Conservation (phyloP, 2,329 filamentous ascomycete genomes). For the Aureobasidium pullulans region DNA sequence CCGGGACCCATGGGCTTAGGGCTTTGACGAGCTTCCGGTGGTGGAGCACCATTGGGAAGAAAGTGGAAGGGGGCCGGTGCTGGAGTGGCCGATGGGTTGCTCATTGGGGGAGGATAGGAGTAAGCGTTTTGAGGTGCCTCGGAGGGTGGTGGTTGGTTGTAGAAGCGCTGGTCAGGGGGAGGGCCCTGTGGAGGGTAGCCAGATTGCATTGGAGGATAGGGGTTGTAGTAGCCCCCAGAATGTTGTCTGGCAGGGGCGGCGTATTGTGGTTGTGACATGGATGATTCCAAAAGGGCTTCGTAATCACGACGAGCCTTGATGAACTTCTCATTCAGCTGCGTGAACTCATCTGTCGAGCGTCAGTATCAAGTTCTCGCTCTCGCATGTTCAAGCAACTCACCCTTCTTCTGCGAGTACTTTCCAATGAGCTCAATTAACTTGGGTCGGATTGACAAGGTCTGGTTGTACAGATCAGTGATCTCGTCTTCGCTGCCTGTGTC, state of each 20-base stretch:
- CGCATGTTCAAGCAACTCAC: constrained; percentile 38
- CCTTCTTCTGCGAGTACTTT: constrained; percentile 99
- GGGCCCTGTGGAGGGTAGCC: constrained; percentile 28
- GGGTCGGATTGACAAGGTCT: constrained; percentile 85
- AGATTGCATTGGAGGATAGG: constrained; percentile 44
- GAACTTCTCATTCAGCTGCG: constrained; percentile 97
- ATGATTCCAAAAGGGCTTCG: constrained; percentile 88
- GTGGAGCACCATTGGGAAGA: constrained; percentile 26
- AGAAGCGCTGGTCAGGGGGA: constrained; percentile 18
- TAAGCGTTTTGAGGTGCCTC: constrained; percentile 17
- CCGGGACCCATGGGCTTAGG: constrained; percentile 18
- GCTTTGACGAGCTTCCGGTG: constrained; percentile 16
- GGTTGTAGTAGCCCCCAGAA: constrained; percentile 23
- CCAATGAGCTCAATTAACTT: constrained; percentile 98
- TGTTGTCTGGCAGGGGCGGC: constrained; percentile 11
- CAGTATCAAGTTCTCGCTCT: constrained; percentile 21
- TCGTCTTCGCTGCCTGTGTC: constrained; percentile 73
- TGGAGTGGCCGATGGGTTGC: constrained; percentile 16
- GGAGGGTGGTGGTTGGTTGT: constrained; percentile 11
- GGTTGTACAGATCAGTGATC: constrained; percentile 84
- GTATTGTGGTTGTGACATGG: constrained; percentile 73
- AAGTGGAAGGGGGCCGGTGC: constrained; percentile 28
- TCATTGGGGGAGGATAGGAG: constrained; percentile 12
- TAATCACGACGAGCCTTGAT: constrained; percentile 98
- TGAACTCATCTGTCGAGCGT: constrained; percentile 72